Evolutionary conservation across 208 protist species (phyloP).

Genomic region (Acanthamoeba quina): DNA sequence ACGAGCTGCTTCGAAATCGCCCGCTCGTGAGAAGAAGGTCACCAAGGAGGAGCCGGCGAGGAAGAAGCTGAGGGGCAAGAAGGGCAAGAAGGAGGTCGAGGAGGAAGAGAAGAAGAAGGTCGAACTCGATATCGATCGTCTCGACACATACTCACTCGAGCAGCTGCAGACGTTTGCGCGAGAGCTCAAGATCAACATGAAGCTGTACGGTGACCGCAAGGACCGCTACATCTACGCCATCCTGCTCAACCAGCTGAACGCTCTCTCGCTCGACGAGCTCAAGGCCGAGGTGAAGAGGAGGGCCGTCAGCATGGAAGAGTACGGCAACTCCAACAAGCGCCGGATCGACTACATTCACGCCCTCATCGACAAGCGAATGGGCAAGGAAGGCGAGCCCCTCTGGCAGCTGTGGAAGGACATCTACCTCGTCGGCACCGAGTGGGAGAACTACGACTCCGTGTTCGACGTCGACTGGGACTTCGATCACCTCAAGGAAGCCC

Average conservation of each 20-base stretch:
- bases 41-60: conserved; percentile 1
- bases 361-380: conserved; percentile 31
- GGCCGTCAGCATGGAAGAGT: conserved; percentile 31
- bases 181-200: conserved; percentile 5
- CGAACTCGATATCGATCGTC: conserved; percentile 19
- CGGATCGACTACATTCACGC: conserved; percentile 58
- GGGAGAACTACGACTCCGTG: conserved; percentile 73
- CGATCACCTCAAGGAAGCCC: conserved; percentile 72
- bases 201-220: background rate
- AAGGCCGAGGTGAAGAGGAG: too few species aligned
- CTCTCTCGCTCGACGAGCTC: background rate
- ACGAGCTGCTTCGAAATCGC: background rate
- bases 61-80: conserved; percentile 36
- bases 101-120: background rate
- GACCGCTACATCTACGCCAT: conserved; percentile 20
- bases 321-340: conserved; percentile 19
- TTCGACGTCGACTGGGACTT: conserved; percentile 79
- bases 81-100: background rate
- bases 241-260: background rate
- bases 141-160: background rate
- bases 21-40: conserved; percentile 27
- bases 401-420: conserved; percentile 80
- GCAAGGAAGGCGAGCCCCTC: conserved; percentile 45
- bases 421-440: conserved; percentile 79
- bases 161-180: background rate